Evolutionary conservation across 2,329 filamentous ascomycete species (phyloP).

Genomic region (Microcera coccophila): DNA sequence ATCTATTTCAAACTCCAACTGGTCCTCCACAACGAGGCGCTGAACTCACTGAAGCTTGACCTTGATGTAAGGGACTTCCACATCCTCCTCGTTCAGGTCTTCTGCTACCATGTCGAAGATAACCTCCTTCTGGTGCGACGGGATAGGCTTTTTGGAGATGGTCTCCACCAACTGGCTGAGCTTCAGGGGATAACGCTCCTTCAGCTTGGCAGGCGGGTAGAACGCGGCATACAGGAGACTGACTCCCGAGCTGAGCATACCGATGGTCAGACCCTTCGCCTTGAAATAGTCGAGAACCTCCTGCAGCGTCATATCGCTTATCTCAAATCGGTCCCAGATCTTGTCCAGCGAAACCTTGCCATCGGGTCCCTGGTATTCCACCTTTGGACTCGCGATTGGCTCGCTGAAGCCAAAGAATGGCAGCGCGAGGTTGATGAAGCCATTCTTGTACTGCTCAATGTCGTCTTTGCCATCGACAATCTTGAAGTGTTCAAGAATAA

Average conservation of each 20-base stretch:
- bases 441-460: conserved; percentile 98
- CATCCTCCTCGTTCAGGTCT: conserved; percentile 83
- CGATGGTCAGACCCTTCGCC: conserved; percentile 73
- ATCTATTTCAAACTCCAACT: conserved; percentile 2
- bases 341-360: conserved; percentile 86
- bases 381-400: conserved; percentile 90
- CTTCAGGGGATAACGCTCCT: conserved; percentile 78
- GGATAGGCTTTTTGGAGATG: conserved; percentile 88
- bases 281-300: conserved; percentile 82
- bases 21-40: conserved; percentile 36
- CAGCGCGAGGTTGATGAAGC: conserved; percentile 91
- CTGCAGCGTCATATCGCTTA: conserved; percentile 76
- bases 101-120: conserved; percentile 96
- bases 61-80: conserved; percentile 96
- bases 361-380: conserved; percentile 75
- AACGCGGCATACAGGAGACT: conserved; percentile 92
- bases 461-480: conserved; percentile 94
- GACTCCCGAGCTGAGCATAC: conserved; percentile 96
- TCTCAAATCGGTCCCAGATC: conserved; percentile 96
- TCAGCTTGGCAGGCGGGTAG: conserved; percentile 73
- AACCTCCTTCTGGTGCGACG: conserved; percentile 86
- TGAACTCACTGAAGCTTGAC: conserved; percentile 51
- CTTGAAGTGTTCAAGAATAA: conserved; percentile 93
- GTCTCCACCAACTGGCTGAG: conserved; percentile 83
- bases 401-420: conserved; percentile 99